These are phyloP conservation scores for Lactarius quietus DNA, from an alignment of 768 basidiomycete species.

Conservation along the genomic window DNA sequence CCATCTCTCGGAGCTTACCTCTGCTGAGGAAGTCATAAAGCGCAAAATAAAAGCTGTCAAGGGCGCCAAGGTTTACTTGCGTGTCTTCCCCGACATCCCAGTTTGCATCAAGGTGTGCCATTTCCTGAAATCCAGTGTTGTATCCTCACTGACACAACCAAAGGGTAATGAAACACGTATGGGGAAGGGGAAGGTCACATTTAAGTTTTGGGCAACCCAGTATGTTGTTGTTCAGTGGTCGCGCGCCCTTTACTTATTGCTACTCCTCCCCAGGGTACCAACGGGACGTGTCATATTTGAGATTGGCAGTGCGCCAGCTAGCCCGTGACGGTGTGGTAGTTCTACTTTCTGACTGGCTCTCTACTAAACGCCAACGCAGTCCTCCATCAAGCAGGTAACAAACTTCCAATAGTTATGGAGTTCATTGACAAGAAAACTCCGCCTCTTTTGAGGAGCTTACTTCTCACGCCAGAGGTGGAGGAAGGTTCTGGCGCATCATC, in stretches of 20 bases:
- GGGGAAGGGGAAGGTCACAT: conserved; percentile 98
- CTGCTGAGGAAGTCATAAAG: conserved; percentile 84
- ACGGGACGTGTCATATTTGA: conserved; percentile 91
- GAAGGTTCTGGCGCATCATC: background rate
- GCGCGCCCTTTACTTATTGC: background rate
- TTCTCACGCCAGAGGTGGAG: conserved; percentile 36
- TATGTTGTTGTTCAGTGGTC: conserved; percentile 34
- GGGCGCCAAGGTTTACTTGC: conserved; percentile 78
- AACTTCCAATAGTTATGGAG: conserved; percentile 85
- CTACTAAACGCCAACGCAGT: conserved; percentile 44
- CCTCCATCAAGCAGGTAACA: conserved; percentile 80
- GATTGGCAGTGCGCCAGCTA: conserved; percentile 85
- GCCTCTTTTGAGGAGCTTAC: conserved; percentile 68
- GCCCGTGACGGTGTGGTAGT: conserved; percentile 78
- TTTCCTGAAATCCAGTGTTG: background rate
- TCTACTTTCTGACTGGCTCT: background rate
- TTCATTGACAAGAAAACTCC: conserved; percentile 69
- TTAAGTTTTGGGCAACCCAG: conserved; percentile 97
- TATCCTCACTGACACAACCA: background rate
- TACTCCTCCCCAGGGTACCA: conserved; percentile 55
- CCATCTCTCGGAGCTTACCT: conserved; percentile 78
- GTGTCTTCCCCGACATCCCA: conserved; percentile 95
- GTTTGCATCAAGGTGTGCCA: conserved; percentile 87
- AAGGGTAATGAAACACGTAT: conserved; percentile 99
- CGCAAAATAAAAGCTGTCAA: conserved; percentile 88